Evolutionary conservation across 495 filamentous ascomycete species (phyloP).

Genomic region (Lepraria neglecta): DNA sequence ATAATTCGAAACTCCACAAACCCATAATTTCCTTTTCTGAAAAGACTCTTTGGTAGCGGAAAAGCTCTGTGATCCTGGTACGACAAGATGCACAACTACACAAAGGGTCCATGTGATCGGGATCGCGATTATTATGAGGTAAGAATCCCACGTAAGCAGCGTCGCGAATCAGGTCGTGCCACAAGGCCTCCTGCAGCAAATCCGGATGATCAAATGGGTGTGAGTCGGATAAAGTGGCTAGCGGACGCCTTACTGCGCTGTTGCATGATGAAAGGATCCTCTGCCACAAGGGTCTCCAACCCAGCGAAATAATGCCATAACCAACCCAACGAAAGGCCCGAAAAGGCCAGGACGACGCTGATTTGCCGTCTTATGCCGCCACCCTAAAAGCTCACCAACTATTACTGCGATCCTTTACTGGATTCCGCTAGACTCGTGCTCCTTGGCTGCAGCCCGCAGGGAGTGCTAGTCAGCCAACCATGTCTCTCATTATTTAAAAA

Average conservation of each 20-base stretch:
- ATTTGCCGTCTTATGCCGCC: conserved; percentile 16
- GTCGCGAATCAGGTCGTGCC: conserved; percentile 22
- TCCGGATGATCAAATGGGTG: conserved; percentile 16
- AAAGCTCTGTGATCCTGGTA: conserved; percentile 1
- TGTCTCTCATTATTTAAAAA: conserved; percentile 5
- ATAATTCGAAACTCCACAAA: conserved; percentile 1
- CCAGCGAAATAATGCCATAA: background rate
- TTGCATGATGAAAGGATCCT: conserved; percentile 5
- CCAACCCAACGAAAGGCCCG: conserved; percentile 15
- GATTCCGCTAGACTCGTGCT: conserved; percentile 3
- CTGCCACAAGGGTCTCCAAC: background rate
- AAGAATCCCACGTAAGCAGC: conserved; percentile 12
- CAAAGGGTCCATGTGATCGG: conserved; percentile 19
- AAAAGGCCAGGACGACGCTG: conserved; percentile 10
- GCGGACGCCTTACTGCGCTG: background rate
- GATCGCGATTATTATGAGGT: conserved; percentile 6
- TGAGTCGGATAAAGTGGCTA: conserved; percentile 16
- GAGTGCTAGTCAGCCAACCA: conserved; percentile 5
- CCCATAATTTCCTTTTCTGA: background rate
- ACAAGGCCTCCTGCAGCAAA: conserved; percentile 17
- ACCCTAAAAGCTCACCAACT: conserved; percentile 15
- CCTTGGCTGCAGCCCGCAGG: conserved; percentile 7
- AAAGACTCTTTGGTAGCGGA: background rate
- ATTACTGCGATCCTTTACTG: conserved; percentile 8
- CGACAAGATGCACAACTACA: conserved; percentile 9